Evolutionary conservation across 306 rosid species (phyloP).

Genomic region (Ochetophila trinervis): DNA sequence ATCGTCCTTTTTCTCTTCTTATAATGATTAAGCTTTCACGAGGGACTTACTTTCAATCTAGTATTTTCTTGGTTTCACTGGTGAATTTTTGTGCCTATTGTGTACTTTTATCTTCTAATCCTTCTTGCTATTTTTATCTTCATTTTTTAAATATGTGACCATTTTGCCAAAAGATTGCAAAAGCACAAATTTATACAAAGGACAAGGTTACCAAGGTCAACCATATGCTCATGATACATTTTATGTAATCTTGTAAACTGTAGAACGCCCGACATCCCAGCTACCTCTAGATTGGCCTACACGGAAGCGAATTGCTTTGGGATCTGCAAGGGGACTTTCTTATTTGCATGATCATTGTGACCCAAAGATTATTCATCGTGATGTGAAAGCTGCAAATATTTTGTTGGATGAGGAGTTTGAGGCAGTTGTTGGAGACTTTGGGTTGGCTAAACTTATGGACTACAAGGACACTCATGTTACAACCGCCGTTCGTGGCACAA

Average conservation of each 20-base stretch:
- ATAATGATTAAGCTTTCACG: neutral
- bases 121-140: neutral
- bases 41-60: neutral
- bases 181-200: neutral
- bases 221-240: conserved; percentile 8
- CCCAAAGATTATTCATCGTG: conserved; percentile 97
- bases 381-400: conserved; percentile 96
- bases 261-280: conserved; percentile 86
- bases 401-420: conserved; percentile 96
- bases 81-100: neutral
- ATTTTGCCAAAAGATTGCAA: neutral
- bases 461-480: conserved; percentile 97
- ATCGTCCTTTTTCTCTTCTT: conserved; percentile 1
- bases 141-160: neutral
- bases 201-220: neutral
- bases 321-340: conserved; percentile 97
- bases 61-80: neutral
- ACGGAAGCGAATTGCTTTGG: conserved; percentile 88
- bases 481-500: conserved; percentile 93
- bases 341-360: conserved; percentile 98
- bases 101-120: too few relatives aligned
- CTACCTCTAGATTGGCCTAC: conserved; percentile 96
- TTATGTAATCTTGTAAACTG: conserved; percentile 19
- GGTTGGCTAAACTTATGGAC: conserved; percentile 98
- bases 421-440: conserved; percentile 98